phyloP scores from a whole-genome alignment of 805 yeast genomes.

The Pichia membranifaciens region DNA sequence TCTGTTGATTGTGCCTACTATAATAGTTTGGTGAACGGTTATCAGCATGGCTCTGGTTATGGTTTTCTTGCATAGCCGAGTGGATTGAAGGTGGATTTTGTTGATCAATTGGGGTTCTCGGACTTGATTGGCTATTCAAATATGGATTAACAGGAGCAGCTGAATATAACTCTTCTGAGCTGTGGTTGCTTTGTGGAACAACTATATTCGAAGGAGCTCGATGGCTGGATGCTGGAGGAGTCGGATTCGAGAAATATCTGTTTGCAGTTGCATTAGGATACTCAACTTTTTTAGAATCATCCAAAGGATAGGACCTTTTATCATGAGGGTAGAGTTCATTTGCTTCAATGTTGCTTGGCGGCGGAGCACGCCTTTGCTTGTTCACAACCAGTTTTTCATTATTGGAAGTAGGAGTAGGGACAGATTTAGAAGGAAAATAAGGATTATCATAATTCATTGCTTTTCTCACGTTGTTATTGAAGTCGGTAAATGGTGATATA shows the following conservation, averaged over 20 bases:
- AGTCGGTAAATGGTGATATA: conserved; percentile 33
- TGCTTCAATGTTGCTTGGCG: not conserved
- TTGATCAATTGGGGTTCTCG: conserved; percentile 14
- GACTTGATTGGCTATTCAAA: conserved; percentile 5
- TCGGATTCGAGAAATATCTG: conserved; percentile 3
- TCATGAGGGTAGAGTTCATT: conserved; percentile 15
- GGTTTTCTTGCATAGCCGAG: not conserved
- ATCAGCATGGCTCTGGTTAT: not conserved
- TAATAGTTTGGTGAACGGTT: not conserved
- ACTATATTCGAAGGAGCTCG: too few species aligned
- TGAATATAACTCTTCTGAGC: conserved; percentile 3
- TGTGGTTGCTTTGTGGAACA: not conserved
- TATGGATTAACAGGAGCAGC: conserved; percentile 15
- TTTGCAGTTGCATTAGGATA: not conserved
- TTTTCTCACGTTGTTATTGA: conserved; percentile 27
- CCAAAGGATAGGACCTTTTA: not conserved
- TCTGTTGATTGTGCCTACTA: not conserved
- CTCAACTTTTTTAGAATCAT: not conserved
- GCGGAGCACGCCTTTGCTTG: not conserved
- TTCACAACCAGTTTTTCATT: not conserved
- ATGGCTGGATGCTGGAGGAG: not conserved
- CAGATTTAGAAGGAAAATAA: not conserved
- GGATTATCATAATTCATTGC: conserved; percentile 17
- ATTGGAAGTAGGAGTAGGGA: too few species aligned
- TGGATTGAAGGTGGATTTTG: conserved; percentile 10